Percentiles rank a stretch among this genome's conserved stretches.
phyloP scores from a whole-genome alignment of 768 basidiomycete species.

The Tephrocybe sp. region DNA sequence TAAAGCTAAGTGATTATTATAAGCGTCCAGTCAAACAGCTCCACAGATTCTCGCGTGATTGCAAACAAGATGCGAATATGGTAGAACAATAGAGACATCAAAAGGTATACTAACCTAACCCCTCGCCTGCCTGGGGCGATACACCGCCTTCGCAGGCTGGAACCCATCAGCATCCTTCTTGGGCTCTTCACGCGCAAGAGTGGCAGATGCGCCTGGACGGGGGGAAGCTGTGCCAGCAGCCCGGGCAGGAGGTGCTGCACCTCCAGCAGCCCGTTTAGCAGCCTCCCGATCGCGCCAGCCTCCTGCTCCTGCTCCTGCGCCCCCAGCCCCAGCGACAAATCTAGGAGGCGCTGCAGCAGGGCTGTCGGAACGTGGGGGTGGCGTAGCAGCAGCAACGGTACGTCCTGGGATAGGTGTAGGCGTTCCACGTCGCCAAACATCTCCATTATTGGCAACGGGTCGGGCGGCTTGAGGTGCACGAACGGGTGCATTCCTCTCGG shows the following conservation, averaged over 20 bases:
- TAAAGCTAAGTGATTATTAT: too few species aligned
- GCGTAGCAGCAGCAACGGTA: conserved; percentile 23
- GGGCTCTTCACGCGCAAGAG: conserved; percentile 36
- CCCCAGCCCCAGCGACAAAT: conserved; percentile 25
- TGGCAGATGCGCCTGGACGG: conserved; percentile 37
- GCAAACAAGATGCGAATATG: not conserved
- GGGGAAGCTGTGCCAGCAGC: conserved; percentile 26
- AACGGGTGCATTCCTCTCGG: conserved; percentile 31
- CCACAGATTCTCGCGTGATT: not conserved
- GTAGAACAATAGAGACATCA: conserved; percentile 2
- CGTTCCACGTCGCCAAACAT: conserved; percentile 33
- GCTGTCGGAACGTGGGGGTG: conserved; percentile 55
- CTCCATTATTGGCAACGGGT: conserved; percentile 24
- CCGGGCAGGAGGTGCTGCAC: conserved; percentile 13
- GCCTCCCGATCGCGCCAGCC: conserved; percentile 29
- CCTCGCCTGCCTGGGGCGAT: conserved; percentile 28
- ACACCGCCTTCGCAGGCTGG: conserved; percentile 49
- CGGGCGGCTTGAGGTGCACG: conserved; percentile 29
- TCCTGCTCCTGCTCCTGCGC: conserved; percentile 16
- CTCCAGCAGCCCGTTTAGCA: conserved; percentile 15
- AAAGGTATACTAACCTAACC: conserved; percentile 6
- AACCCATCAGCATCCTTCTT: conserved; percentile 71
- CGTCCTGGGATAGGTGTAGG: conserved; percentile 27
- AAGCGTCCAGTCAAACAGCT: too few species aligned
- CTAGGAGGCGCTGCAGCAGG: conserved; percentile 42